Evolutionary conservation across 371 early-diverging fungal genomes (phyloP), one percentile per base, ranked within the genome.

Genomic region (Phascolomyces articulosus): DNA sequence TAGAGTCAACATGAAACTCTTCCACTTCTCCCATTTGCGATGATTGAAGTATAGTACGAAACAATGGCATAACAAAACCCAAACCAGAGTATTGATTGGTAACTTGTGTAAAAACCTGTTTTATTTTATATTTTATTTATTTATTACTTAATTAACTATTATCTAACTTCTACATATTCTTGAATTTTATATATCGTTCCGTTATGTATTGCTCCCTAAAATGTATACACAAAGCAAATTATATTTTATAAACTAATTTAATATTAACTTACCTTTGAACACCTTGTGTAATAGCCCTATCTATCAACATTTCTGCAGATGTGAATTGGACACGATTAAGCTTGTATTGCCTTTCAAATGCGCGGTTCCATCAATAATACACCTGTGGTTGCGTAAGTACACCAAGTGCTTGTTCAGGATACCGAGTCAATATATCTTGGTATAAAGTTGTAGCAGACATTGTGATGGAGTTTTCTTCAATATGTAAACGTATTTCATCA

Each of bases 1-100:
- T 60, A 3, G 48, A 44, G 20, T 47, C 60, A 13, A 60, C 28
- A n/a, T 27, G 48, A 20, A 26, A 60, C 34, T 60, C n/a, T n/a
- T n/a, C n/a, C n/a, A n/a, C 60, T 59, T 59, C 59, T 24, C 21
- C 47, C 38, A 38, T 6, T 38, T 24, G 47, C 40, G 7, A 6
- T 4, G 24, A 47, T 24, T 3, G 10, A 24, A 1, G 23, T 18
- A 60, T 38, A 9, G 13, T 13, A 13, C 13, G 9, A 38, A 38
- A 28, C 20, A 60, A 49, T 44, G 29, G 48, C 2, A 38, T 59
- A 11, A 24, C 26, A 20, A 47, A 47, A 4, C 60, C 48, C 23
- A 60, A 13, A 18, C 26, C 60, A 11, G 26, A 24, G 27, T 8
- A n/a, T 6, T 49, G 8, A 9, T 6, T 24, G 6, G 6, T 6